These are phyloP conservation scores for Aspergillus sclerotiicarbonarius DNA, from an alignment of 495 filamentous ascomycete species.

Conservation along the genomic window DNA sequence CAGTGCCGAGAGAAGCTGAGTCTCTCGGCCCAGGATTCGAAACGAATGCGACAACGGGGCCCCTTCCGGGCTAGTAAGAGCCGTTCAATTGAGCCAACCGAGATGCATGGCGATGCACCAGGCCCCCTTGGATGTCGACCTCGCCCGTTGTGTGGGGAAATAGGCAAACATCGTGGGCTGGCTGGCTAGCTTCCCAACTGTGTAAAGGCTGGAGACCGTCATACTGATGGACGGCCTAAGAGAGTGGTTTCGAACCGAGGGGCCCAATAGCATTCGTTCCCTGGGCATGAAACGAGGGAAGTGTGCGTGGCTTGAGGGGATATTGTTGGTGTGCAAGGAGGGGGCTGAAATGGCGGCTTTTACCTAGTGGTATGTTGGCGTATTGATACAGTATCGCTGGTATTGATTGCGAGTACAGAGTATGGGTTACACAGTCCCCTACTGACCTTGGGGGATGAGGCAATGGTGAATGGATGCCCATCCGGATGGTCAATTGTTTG, in stretches of 20 bases:
- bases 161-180: constrained; percentile 4
- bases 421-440: constrained; percentile 15
- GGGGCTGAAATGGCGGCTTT: constrained; percentile 15
- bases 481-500: too few species aligned
- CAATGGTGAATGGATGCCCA: too few species aligned
- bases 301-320: constrained; percentile 20
- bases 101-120: constrained; percentile 14
- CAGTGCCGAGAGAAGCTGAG: constrained; percentile 9
- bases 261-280: constrained; percentile 9
- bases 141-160: constrained; percentile 17
- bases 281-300: constrained; percentile 13
- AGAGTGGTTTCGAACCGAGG: constrained; percentile 10
- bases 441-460: too few species aligned
- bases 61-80: background rate
- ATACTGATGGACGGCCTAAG: constrained; percentile 6
- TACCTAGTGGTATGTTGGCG: constrained; percentile 7
- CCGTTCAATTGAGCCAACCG: constrained; percentile 6
- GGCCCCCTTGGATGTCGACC: constrained; percentile 9
- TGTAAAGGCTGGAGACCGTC: constrained; percentile 1
- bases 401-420: constrained; percentile 6
- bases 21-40: background rate
- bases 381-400: constrained; percentile 5
- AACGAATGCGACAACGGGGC: constrained; percentile 13
- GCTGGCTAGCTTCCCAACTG: background rate
- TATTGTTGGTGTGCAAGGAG: constrained; percentile 4